A percentile compares a stretch with the other conserved stretches of the same genome.
These are phyloP conservation scores for Scopulariopsis brevicaulis DNA, from an alignment of 2,329 filamentous ascomycete genomes.

Conservation along the genomic window DNA sequence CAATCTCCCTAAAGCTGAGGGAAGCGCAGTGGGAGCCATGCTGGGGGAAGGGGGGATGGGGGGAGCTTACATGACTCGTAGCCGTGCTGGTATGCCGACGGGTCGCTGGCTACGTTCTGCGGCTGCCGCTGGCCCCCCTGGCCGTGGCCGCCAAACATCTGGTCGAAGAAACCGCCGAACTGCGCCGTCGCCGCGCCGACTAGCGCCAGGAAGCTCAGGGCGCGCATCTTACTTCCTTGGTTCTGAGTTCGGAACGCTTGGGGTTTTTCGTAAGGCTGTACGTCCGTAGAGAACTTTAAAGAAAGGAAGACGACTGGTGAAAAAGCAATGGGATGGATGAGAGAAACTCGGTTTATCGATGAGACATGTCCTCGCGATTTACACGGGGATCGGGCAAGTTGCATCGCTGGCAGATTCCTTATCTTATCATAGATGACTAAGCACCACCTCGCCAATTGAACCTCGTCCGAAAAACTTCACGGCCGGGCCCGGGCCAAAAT, in stretches of 20 bases:
- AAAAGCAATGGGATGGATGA: not conserved
- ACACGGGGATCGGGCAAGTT: not conserved
- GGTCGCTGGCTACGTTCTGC: slow-evolving; percentile 73
- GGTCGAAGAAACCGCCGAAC: slow-evolving; percentile 87
- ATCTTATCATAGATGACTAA: slow-evolving; percentile 4
- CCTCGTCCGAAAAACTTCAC: not conserved
- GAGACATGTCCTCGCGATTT: not conserved
- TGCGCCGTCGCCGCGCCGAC: slow-evolving; percentile 58
- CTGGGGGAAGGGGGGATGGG: too few relatives aligned
- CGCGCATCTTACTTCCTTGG: not conserved
- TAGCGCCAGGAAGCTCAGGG: slow-evolving; percentile 27
- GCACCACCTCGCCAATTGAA: not conserved
- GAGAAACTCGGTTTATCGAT: not conserved
- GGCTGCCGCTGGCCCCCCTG: slow-evolving; percentile 35
- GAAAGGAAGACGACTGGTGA: not conserved
- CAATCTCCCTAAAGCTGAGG: not conserved
- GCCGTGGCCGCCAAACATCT: slow-evolving; percentile 71
- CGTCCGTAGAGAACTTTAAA: not conserved
- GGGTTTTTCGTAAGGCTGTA: not conserved
- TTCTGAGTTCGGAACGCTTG: not conserved
- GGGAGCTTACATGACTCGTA: slow-evolving; percentile 26
- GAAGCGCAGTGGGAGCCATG: not conserved
- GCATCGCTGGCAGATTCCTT: slow-evolving; percentile 5
- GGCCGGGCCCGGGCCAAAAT: not conserved
- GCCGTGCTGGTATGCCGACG: slow-evolving; percentile 62